Evolutionary conservation across 1,139 yeast genomes (phyloP), one percentile per base, ranked within the genome.

Genomic region (Yamadazyma taylorii): DNA sequence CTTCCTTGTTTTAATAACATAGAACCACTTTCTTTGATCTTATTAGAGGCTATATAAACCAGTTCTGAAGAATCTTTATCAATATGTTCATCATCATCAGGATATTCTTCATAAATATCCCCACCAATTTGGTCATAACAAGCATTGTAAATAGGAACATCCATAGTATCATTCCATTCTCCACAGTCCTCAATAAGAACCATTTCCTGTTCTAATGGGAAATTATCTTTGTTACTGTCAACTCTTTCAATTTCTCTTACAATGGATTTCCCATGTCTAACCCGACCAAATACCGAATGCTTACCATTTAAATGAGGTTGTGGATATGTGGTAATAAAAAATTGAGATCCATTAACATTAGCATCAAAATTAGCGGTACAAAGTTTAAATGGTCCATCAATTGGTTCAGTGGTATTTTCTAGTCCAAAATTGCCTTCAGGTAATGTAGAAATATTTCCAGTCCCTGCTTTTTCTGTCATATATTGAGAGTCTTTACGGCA

Each of bases 231-330:
- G 41, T 71, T 64, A 3, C 79, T 75, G 3, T 56, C 51, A 1
- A 67, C 71, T 32, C 70, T 64, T 52, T 85, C 94, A 22, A 84
- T 63, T 25, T 78, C 79, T 47, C 90, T 67, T 0, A 87, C 69
- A 2, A 85, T 81, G 0, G 89, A 79, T 55, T 85, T 82, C 0
- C 96, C 96, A 38, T 73, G 67, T 12, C 54, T 44, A 0, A 75
- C 79, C 41, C 60, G 69, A 1, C 96, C 97, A 61, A 89, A 84
- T 1, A 87, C 80, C 0, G 92, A 73, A 53, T 87, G 92, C 48
- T 82, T 83, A 0, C 86, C 85, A 30, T 75, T 78, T 36, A 89
- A 63, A 56, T 88, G 96, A 0, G 86, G 83, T 14, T 82, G 76
- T 1, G 88, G 75, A 36, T 69, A 73, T 0, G 90, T 81, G 3